A percentile compares a stretch with the other conserved stretches of the same genome.
These are phyloP conservation scores for Ogataea methylovora DNA, from an alignment of 805 yeast species.

Conservation along the genomic window DNA sequence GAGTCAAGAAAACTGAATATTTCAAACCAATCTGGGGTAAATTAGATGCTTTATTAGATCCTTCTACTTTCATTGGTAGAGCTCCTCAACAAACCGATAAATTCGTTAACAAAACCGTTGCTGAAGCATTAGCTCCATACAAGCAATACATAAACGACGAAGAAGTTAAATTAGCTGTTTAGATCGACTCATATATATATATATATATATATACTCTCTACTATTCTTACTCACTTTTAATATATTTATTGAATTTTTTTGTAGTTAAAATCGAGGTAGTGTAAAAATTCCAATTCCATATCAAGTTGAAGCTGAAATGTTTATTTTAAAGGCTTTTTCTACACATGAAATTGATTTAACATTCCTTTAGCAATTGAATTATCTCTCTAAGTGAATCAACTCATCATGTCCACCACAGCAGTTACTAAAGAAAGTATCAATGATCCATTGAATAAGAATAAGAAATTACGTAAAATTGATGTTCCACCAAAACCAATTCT, in stretches of 20 bases:
- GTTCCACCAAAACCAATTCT: slow-evolving; percentile 30
- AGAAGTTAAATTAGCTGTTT: slow-evolving; percentile 76
- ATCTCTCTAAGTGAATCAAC: neutral
- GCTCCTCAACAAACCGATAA: slow-evolving; percentile 98
- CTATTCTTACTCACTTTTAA: too few relatives aligned
- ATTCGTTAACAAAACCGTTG: slow-evolving; percentile 79
- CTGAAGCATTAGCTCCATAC: slow-evolving; percentile 69
- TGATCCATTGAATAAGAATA: slow-evolving; percentile 10
- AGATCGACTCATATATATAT: slow-evolving; percentile 8
- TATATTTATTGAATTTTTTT: too few relatives aligned
- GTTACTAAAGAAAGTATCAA: neutral
- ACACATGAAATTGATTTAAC: too few relatives aligned
- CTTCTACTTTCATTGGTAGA: slow-evolving; percentile 93
- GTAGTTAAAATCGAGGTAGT: too few relatives aligned
- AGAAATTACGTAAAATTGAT: slow-evolving; percentile 27
- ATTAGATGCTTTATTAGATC: slow-evolving; percentile 75
- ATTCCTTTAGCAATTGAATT: too few relatives aligned
- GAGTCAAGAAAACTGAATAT: slow-evolving; percentile 69
- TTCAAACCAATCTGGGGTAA: slow-evolving; percentile 86
- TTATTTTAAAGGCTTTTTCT: too few relatives aligned
- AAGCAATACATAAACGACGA: slow-evolving; percentile 51
- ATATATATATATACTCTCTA: too few relatives aligned
- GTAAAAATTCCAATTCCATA: too few relatives aligned
- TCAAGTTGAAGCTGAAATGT: too few relatives aligned
- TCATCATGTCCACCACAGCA: neutral